A percentile compares a stretch with the other conserved stretches of the same genome.
These are phyloP conservation scores for Geotrichum cucujoidarum DNA, from an alignment of 1,139 yeast genomes.

Conservation along the genomic window DNA sequence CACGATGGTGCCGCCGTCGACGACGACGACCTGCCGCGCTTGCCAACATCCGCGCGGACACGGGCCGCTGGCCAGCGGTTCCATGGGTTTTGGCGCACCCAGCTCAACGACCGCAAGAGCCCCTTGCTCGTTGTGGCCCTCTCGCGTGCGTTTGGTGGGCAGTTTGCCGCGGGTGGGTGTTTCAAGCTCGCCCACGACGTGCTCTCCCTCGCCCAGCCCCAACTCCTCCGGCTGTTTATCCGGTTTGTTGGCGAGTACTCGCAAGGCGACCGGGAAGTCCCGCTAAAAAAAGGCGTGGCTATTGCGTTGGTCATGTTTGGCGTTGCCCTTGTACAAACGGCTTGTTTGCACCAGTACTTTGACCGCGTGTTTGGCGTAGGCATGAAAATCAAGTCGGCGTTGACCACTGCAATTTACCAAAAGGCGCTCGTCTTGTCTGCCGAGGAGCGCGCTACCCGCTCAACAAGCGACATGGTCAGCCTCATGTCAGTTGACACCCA, in stretches of 20 bases:
- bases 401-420: constrained; percentile 69
- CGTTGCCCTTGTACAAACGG: constrained; percentile 78
- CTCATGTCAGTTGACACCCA: constrained; percentile 57
- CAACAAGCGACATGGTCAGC: constrained; percentile 89
- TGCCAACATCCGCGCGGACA: constrained; percentile 54
- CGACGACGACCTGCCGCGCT: constrained; percentile 73
- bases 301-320: constrained; percentile 80
- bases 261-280: constrained; percentile 32
- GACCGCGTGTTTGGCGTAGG: constrained; percentile 85
- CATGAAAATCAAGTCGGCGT: constrained; percentile 77
- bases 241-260: constrained; percentile 75
- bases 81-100: constrained; percentile 55
- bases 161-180: constrained; percentile 65
- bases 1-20: constrained; percentile 65
- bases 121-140: constrained; percentile 70
- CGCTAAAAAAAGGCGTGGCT: constrained; percentile 72
- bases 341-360: constrained; percentile 86
- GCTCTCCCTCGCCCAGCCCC: constrained; percentile 86
- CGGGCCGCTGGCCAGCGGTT: constrained; percentile 34
- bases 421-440: constrained; percentile 77
- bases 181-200: constrained; percentile 76
- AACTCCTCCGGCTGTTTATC: constrained; percentile 68
- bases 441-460: constrained; percentile 69
- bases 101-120: constrained; percentile 41
- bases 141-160: constrained; percentile 62